Base-by-base conservation (phyloP, 148 eudicot genomes). In the Oxyria digyna region DNA sequence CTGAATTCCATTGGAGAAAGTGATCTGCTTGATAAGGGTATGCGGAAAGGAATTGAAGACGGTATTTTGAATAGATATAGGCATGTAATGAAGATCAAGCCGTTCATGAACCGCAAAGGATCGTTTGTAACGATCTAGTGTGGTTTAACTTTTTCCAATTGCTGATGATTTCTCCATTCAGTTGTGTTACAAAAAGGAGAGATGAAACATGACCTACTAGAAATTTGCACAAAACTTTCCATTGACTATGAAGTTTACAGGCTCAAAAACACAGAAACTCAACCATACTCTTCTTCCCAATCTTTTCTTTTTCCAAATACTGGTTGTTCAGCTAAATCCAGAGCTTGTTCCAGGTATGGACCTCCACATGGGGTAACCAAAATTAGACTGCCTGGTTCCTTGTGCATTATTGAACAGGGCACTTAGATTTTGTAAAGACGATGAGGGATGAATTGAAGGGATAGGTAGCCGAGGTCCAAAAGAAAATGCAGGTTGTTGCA, bases 381-480 rank as follows among this genome's bases (percentile, higher is more conserved):
- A 59, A 29, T 18, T 27, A 29, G 65, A 31, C 18, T 59, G 64
- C 5, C 85, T 72, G 73, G 79, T 78, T 41, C 83, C 80, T 62
- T 84, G 75, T 48, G 83, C 68, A 64, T 74, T n/a, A n/a, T n/a
- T 77, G 57, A 82, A 89, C 87, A 82, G 72, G 29, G 65, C 70
- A 78, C 71, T 81, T 64, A 82, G 81, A 46, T 87, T 52, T 13
- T 12, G 38, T 31, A 33, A 29, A 59, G 65, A 59, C 0, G 77
- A 50, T 52, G 89, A 78, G n/a, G 91, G 88, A 63, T 89, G 85
- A 65, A 89, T 82, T 50, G 95, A 87, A n/a, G 96, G 85, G 35
- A 86, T 84, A 10, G 97, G 96, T 42, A 86, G 73, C 43, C 90
- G 84, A 0, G 89, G 91, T 13, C 96, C 86, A 59, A 90, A 86